phyloP scores from a whole-genome alignment of 129 eudicot species.

The Chrysanthemum makinoi region DNA sequence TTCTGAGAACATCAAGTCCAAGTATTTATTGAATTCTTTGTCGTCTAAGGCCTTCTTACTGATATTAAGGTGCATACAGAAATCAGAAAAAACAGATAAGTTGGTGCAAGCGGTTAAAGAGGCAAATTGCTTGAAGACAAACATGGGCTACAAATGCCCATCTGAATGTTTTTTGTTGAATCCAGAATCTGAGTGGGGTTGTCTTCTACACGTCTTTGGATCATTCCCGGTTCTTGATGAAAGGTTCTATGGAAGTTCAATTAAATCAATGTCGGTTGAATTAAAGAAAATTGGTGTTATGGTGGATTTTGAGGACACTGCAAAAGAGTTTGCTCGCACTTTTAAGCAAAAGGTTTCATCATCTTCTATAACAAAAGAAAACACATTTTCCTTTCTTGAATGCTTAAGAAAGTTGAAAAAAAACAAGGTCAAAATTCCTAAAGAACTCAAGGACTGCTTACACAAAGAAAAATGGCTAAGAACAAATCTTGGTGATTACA shows the following conservation, averaged over 20 bases:
- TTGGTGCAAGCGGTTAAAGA: slow-evolving; percentile 27
- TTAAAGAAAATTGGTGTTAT: slow-evolving; percentile 41
- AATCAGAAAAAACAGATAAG: slow-evolving; percentile 21
- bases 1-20: slow-evolving; percentile 35
- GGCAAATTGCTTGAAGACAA: slow-evolving; percentile 41
- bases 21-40: slow-evolving; percentile 20
- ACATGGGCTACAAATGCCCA: slow-evolving; percentile 44
- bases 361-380: slow-evolving; percentile 32
- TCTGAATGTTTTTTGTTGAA: slow-evolving; percentile 38
- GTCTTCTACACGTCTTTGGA: slow-evolving; percentile 41
- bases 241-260: slow-evolving; percentile 30
- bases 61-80: slow-evolving; percentile 29
- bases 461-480: slow-evolving; percentile 43
- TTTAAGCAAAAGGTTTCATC: slow-evolving; percentile 37
- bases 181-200: slow-evolving; percentile 45
- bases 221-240: slow-evolving; percentile 44
- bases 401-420: slow-evolving; percentile 36
- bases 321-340: slow-evolving; percentile 29
- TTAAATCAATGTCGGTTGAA: slow-evolving; percentile 21
- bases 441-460: slow-evolving; percentile 38
- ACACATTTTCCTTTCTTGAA: slow-evolving; percentile 26
- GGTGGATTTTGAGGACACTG: slow-evolving; percentile 39
- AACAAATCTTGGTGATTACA: slow-evolving; percentile 51
- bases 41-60: slow-evolving; percentile 30
- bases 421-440: slow-evolving; percentile 9